phyloP scores from a whole-genome alignment of 805 yeast species.

The Metschnikowia arizonensis region DNA sequence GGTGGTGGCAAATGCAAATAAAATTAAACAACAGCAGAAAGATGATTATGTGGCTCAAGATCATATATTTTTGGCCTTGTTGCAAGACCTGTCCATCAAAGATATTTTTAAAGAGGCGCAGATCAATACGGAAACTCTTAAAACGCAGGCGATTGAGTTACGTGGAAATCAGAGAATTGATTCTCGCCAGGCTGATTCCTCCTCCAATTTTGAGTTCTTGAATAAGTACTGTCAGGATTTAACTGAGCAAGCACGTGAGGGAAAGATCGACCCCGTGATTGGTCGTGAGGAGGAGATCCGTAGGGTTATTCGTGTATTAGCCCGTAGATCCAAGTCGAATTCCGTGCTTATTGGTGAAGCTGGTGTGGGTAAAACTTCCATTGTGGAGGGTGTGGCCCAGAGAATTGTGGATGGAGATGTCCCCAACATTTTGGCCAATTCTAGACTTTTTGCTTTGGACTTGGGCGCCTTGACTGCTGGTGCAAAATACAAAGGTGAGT shows the following conservation, averaged over 20 bases:
- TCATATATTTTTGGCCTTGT: conserved; percentile 78
- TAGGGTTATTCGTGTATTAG: conserved; percentile 87
- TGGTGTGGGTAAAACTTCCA: conserved; percentile 98
- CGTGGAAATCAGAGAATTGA: conserved; percentile 93
- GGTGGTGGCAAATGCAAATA: conserved; percentile 67
- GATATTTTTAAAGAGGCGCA: conserved; percentile 66
- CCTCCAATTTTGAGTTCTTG: conserved; percentile 76
- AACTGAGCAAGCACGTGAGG: conserved; percentile 89
- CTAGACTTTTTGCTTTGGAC: conserved; percentile 83
- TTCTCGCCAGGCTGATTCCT: conserved; percentile 89
- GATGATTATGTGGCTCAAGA: conserved; percentile 93
- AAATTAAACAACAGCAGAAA: conserved; percentile 81
- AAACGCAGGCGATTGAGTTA: conserved; percentile 70
- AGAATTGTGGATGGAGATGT: conserved; percentile 94
- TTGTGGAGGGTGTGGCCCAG: conserved; percentile 98
- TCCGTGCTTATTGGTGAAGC: conserved; percentile 98
- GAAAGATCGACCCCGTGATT: conserved; percentile 95
- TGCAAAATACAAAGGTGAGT: conserved; percentile 97
- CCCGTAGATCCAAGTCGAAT: conserved; percentile 96
- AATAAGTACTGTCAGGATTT: conserved; percentile 88
- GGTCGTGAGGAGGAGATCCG: conserved; percentile 99
- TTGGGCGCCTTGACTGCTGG: conserved; percentile 97
- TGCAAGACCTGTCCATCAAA: conserved; percentile 73
- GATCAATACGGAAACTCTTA: conserved; percentile 65
- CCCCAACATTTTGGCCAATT: conserved; percentile 77